Evolutionary conservation across 129 eudicot genomes (phyloP), one percentile per base, ranked within the genome.

Genomic region (Deinandra increscens): DNA sequence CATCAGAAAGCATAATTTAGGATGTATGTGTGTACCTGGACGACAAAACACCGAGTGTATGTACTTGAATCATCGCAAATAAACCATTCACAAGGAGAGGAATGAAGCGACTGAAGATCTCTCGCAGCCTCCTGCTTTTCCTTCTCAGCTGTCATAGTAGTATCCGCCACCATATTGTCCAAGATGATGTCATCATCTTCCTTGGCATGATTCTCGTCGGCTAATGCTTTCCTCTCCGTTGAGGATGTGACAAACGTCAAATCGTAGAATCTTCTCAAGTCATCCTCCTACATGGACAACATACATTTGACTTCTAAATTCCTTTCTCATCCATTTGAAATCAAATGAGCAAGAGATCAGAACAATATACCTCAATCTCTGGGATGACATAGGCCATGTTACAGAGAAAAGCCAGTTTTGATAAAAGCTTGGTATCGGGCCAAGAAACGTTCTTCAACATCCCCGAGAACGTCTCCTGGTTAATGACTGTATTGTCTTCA

Each of bases 31-130:
- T 20, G 44, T 79, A 88, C 92, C 96, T 89, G 97, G 66, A 86
- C 86, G 31, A 90, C 80, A 39, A 90, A 90, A 62, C 84, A 78
- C n/a, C 94, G 85, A 66, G 97, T 90, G 60, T 86, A 87, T 78
- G 78, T 84, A 68, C 79, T 81, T 0, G 87, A 53, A 77, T 86
- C 97, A 69, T 90, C 97, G 22, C 97, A 90, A 42, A 90, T 79
- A 71, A 90, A 90, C 97, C 97, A 90, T 68, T 90, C 91, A 45
- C 94, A 90, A 29, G 97, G 94, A 2, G 97, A 86, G 3, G 88
- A 84, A 12, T 86, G 90, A 66, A 82, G 87, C 18, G 94, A 80
- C 68, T 84, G 97, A 26, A 90, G 88, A 53, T 85, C 82, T 66
- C 42, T 86, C 14, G 97, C 94, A 29, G 91, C 94, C 70, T 84